A percentile compares a stretch with the other conserved stretches of the same genome.
Evolutionary conservation across 306 rosid species (phyloP).

Genomic region (Cucumis sativus): Cucumber_9930_V3 NC_026661.2:21944501-21945000

Average conservation of each 20-base stretch:
- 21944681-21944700: background rate
- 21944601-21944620: background rate
- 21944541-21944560: background rate
- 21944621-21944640: background rate
- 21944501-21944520: background rate
- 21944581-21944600: background rate
- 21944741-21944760: background rate
- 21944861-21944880: too few relatives aligned
- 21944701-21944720: background rate
- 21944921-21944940: too few relatives aligned
- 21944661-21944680: background rate
- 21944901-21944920: too few relatives aligned
- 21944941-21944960: too few relatives aligned
- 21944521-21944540: background rate
- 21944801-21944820: background rate
- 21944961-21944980: too few relatives aligned
- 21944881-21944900: too few relatives aligned
- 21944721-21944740: background rate
- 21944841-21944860: too few relatives aligned
- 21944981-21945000: too few relatives aligned
- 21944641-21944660: background rate
- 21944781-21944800: background rate
- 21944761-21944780: background rate
- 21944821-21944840: too few relatives aligned
- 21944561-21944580: background rate